Percentiles rank a stretch among this genome's conserved stretches.
Conservation (phyloP, 2,329 filamentous ascomycete genomes). For the Aspergillus tubingensis region DNA sequence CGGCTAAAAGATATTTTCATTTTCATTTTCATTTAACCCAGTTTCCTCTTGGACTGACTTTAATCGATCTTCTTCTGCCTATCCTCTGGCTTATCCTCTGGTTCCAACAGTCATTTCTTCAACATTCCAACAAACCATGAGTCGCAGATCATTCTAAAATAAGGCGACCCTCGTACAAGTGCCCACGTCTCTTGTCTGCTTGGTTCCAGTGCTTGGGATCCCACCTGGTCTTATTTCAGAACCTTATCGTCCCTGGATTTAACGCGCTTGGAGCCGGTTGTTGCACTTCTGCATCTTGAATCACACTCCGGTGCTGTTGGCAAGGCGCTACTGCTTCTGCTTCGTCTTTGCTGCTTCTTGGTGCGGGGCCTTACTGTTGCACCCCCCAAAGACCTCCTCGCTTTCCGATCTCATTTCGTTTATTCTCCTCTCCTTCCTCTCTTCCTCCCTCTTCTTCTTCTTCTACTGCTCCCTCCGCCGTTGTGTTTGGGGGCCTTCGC, state of each 20-base stretch:
- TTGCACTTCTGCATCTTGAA: not conserved
- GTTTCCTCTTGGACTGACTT: too few relatives aligned
- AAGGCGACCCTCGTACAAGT: constrained; percentile 3
- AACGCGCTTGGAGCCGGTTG: not conserved
- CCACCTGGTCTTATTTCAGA: constrained; percentile 4
- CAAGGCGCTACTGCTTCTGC: too few relatives aligned
- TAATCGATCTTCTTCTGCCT: too few relatives aligned
- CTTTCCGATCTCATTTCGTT: not conserved
- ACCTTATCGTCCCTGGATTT: not conserved
- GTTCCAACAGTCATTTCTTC: too few relatives aligned
- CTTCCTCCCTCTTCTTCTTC: not conserved
- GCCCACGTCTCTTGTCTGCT: constrained; percentile 3
- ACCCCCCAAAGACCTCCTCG: not conserved
- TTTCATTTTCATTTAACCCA: not conserved
- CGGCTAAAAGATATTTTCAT: not conserved
- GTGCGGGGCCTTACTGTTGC: not conserved
- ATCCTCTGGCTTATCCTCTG: too few relatives aligned
- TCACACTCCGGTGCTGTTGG: not conserved
- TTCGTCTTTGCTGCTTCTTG: too few relatives aligned
- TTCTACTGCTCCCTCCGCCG: not conserved
- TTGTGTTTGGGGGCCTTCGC: constrained; percentile 17
- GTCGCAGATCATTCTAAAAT: constrained; percentile 6
- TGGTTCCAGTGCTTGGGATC: not conserved
- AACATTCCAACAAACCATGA: not conserved
- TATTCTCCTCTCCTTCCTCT: not conserved